Evolutionary conservation across 768 basidiomycete genomes (phyloP).

Genomic region (Trametes meyenii): DNA sequence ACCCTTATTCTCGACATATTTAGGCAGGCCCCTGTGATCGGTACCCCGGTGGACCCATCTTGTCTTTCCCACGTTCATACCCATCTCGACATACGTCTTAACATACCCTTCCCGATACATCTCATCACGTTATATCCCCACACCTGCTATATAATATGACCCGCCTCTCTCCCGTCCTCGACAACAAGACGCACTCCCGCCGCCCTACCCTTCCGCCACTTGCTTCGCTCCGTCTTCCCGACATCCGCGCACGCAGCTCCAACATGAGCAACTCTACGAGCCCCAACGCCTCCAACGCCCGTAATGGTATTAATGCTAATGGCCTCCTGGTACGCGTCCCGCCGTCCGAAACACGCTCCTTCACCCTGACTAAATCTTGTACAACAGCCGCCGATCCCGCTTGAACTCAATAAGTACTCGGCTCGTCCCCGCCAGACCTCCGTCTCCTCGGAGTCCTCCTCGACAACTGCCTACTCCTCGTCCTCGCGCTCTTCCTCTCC

Average conservation of each 20-base stretch:
- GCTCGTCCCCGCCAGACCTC: constrained; percentile 38
- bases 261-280: neutral
- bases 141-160: constrained; percentile 19
- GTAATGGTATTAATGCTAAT: constrained; percentile 18
- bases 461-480: constrained; percentile 19
- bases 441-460: constrained; percentile 10
- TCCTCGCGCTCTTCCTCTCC: constrained; percentile 13
- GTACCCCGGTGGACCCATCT: constrained; percentile 34
- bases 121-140: constrained; percentile 10
- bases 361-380: neutral
- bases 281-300: neutral
- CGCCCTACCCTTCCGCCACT: constrained; percentile 60
- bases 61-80: constrained; percentile 19
- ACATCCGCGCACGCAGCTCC: constrained; percentile 14
- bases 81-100: constrained; percentile 17
- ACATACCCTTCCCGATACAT: constrained; percentile 1
- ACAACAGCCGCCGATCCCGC: constrained; percentile 20
- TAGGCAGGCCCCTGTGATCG: constrained; percentile 35
- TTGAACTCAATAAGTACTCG: constrained; percentile 33
- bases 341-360: neutral
- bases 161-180: constrained; percentile 17
- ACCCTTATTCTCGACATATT: constrained; percentile 23
- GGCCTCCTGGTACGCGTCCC: constrained; percentile 19
- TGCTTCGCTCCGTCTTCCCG: constrained; percentile 47
- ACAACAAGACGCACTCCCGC: constrained; percentile 26